Base-by-base conservation (phyloP, 78 protist species). In the Tieghemostelium lacteum region DNA sequence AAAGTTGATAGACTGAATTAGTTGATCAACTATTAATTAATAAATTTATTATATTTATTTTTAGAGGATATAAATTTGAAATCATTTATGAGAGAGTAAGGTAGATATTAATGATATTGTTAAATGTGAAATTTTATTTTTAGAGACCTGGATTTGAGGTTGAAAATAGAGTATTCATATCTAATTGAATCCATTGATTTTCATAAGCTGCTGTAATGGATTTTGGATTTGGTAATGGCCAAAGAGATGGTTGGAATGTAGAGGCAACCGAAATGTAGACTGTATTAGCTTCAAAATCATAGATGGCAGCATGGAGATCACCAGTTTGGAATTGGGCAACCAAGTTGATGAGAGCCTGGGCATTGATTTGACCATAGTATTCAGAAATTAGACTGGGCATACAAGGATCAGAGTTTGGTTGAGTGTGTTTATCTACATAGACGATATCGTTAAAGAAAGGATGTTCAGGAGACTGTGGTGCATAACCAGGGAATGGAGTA, bases 171-270 rank as follows among this genome's bases (percentile, higher is more conserved):
- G 10, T 36, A 24, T 67, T 77, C 87, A 77, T 77, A 65, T 77
- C 62, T 0, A 77, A 52, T 65, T 77, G 65, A 34, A 77, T 65
- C 31, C 63, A 77, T 77, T 77, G 87, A 54, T 77, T 77, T 28
- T 67, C 45, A 36, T 37, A 77, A 29, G 87, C 52, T 3, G 87
- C 75, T 36, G 87, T 65, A 45, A 74, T 31, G 5, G 26, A 17
- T 16, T 33, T 17, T 28, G 62, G 31, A 31, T 40, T 24, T 29
- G 72, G 72, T 26, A 28, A 65, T 24, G 87, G 87, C 17, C 34
- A 29, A 6, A 34, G 49, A 5, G 63, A n/a, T 24, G 1, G 3
- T 3, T 16, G 24, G n/a, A n/a, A n/a, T 50, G 87, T 77, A 1
- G 42, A 36, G 1, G 87, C 87, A 54, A 77, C 75, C 0, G 87